Evolutionary conservation across 331 rosid genomes (phyloP).

Genomic region (Malus hybrid): DNA sequence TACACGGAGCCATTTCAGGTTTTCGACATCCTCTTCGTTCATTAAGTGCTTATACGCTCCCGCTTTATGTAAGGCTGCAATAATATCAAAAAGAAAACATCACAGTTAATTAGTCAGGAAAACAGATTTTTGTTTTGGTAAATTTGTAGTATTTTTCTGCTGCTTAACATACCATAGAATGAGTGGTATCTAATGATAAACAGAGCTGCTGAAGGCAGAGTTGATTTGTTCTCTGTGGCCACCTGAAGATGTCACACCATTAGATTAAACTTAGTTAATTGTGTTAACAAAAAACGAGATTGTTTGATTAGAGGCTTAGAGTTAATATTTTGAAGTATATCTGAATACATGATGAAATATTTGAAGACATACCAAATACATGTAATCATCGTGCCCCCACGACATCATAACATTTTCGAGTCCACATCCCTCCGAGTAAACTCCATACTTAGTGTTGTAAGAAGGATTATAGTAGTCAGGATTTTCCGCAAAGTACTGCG

Average conservation of each 20-base stretch:
- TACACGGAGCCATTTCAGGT: slow-evolving; percentile 61
- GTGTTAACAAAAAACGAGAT: too few relatives aligned
- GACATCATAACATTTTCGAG: slow-evolving; percentile 61
- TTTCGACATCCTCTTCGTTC: slow-evolving; percentile 60
- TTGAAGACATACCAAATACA: slow-evolving; percentile 45
- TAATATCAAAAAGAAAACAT: background rate
- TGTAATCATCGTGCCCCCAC: slow-evolving; percentile 72
- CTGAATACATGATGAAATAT: slow-evolving; percentile 35
- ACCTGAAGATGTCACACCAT: slow-evolving; percentile 30
- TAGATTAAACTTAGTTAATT: too few relatives aligned
- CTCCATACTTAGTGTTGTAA: slow-evolving; percentile 50
- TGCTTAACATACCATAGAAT: slow-evolving; percentile 42
- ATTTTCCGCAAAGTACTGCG: slow-evolving; percentile 45
- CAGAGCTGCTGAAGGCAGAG: slow-evolving; percentile 66
- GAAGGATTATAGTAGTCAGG: slow-evolving; percentile 35
- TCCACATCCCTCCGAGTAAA: slow-evolving; percentile 51
- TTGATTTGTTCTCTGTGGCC: slow-evolving; percentile 45
- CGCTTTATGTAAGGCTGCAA: slow-evolving; percentile 47
- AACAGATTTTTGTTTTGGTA: background rate
- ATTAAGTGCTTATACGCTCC: slow-evolving; percentile 63
- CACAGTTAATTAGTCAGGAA: background rate
- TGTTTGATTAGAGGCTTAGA: background rate
- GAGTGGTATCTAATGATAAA: slow-evolving; percentile 76
- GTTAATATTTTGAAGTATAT: background rate
- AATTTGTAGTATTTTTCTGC: background rate